Percentiles rank a stretch among this genome's conserved stretches.
phyloP scores from a whole-genome alignment of 2,329 filamentous ascomycete species.

The Sclerotinia subarctica region DNA sequence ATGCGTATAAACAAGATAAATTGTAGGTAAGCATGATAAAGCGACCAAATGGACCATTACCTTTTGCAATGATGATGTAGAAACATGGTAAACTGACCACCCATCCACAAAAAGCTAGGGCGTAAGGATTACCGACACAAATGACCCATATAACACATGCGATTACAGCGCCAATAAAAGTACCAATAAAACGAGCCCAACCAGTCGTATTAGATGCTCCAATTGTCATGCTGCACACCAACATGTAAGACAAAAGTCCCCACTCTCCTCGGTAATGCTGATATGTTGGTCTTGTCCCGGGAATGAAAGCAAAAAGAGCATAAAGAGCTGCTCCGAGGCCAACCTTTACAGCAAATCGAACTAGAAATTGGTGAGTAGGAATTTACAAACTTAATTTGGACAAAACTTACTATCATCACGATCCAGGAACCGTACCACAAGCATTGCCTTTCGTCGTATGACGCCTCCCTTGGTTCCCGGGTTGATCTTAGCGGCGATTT shows the following conservation, averaged over 20 bases:
- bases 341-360: constrained; percentile 85
- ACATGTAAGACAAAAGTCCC: constrained; percentile 95
- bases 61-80: constrained; percentile 80
- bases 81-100: constrained; percentile 79
- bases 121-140: constrained; percentile 68
- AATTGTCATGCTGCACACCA: constrained; percentile 96
- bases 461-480: constrained; percentile 18
- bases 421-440: constrained; percentile 53
- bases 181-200: constrained; percentile 80
- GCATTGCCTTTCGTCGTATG: constrained; percentile 48
- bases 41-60: constrained; percentile 84
- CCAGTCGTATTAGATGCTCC: constrained; percentile 94
- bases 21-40: constrained; percentile 97
- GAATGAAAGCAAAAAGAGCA: constrained; percentile 83
- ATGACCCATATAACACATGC: constrained; percentile 77
- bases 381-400: constrained; percentile 26
- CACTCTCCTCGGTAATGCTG: constrained; percentile 91
- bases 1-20: constrained; percentile 88
- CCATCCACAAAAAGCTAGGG: constrained; percentile 79
- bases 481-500: constrained; percentile 22
- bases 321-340: constrained; percentile 86
- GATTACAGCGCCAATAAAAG: constrained; percentile 72
- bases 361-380: constrained; percentile 29
- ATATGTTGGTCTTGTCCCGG: constrained; percentile 74
- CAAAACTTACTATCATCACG: constrained; percentile 57